Evolutionary conservation across 371 early-diverging fungal species (phyloP).

Genomic region (Zopfochytrium polystomum): DNA sequence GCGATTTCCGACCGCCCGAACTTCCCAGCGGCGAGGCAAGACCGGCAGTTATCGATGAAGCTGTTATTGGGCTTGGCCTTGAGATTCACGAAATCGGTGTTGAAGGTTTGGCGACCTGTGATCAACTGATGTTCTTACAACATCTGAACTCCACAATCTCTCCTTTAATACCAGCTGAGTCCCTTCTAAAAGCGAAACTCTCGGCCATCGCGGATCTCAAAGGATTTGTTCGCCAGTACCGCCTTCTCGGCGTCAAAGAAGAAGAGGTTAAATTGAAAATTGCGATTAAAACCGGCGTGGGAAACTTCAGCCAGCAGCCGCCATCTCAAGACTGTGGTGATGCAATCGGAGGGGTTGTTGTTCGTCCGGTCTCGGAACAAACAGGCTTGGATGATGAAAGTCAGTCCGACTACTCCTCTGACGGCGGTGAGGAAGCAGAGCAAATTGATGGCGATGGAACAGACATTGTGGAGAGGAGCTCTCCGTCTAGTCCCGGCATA

Average conservation of each 20-base stretch:
- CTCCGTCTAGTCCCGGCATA: no score
- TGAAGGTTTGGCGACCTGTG: slow-evolving; percentile 16
- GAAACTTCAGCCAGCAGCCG: no score
- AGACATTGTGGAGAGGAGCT: no score
- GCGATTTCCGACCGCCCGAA: slow-evolving; percentile 38
- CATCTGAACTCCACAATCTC: background rate
- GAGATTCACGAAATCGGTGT: slow-evolving; percentile 26
- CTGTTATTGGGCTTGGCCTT: slow-evolving; percentile 31
- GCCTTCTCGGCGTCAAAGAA: slow-evolving; percentile 26
- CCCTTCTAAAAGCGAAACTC: slow-evolving; percentile 28
- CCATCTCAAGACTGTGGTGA: no score
- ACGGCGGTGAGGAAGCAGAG: no score
- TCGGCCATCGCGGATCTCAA: slow-evolving; percentile 27
- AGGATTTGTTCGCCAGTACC: slow-evolving; percentile 16
- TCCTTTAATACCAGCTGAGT: slow-evolving; percentile 18
- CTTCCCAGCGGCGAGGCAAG: background rate
- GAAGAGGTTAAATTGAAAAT: slow-evolving; percentile 36
- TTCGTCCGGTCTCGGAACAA: no score
- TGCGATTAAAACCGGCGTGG: slow-evolving; percentile 32
- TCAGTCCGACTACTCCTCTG: no score
- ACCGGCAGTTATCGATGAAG: slow-evolving; percentile 21
- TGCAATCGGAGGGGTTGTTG: no score
- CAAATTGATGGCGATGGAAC: no score
- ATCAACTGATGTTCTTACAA: background rate
- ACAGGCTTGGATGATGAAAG: no score